These are phyloP conservation scores for Syzygium jambos DNA, from an alignment of 345 rosid species.

Conservation along the genomic window DNA sequence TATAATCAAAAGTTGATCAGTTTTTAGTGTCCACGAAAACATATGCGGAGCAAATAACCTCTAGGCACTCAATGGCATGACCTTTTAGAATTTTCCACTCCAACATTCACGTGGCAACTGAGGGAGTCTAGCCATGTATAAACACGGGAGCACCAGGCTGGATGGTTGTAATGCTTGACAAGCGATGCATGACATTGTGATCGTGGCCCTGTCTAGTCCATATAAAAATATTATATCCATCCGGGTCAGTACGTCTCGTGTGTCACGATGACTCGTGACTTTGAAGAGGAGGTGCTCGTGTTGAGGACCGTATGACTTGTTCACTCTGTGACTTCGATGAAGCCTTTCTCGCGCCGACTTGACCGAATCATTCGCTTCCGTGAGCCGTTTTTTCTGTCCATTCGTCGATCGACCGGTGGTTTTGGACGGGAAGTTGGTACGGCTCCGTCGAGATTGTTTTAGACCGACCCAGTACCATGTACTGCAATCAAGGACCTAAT, in stretches of 20 bases:
- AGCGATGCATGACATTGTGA: too few species aligned
- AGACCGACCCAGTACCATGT: not conserved
- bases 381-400: not conserved
- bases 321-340: not conserved
- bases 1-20: too few species aligned
- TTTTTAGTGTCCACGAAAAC: too few species aligned
- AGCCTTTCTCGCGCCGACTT: not conserved
- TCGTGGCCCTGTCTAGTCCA: not conserved
- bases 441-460: not conserved
- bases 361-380: not conserved
- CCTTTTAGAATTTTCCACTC: not conserved
- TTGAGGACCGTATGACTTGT: not conserved
- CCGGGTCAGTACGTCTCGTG: not conserved
- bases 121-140: too few species aligned
- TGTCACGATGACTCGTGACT: not conserved
- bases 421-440: not conserved
- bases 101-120: not conserved
- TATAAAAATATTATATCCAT: not conserved
- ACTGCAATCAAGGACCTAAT: not conserved
- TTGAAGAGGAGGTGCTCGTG: not conserved
- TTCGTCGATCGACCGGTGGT: not conserved
- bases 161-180: too few species aligned
- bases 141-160: too few species aligned
- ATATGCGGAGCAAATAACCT: not conserved
- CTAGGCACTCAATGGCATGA: not conserved